Base-by-base conservation (phyloP, 2,329 filamentous ascomycete species). In the Monilinia fructicola region DNA sequence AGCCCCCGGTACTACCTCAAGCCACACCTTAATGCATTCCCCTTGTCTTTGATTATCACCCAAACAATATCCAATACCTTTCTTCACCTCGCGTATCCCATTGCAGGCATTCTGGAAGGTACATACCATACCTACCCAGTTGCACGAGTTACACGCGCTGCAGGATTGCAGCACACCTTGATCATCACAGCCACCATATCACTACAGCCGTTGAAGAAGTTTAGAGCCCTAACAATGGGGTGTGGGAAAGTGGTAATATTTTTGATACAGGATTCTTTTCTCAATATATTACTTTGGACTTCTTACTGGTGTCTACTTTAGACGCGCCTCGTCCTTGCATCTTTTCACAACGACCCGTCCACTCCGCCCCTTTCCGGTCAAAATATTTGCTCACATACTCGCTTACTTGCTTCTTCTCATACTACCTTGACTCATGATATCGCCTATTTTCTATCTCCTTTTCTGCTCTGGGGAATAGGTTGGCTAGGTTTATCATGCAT, bases 1-100 rank as follows among this genome's bases (percentile, higher is more conserved):
- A 28, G 48, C 31, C 44, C 44, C 4, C 28, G 18, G 26, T 50
- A 12, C 44, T 50, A 50, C 58, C 44, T 60, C n/a, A 14, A 50
- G n/a, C 44, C 44, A 50, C 58, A 60, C 44, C 58, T 60, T 12
- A 60, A 60, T 60, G 58, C 58, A 60, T 23, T 38, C 26, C 21
- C 58, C 58, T 21, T 50, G 44, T 50, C 28, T 18, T 38, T 23
- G 35, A 10, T 60, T 21, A 26, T 2, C 44, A 50, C n/a, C 58
- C 28, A 46, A 60, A 60, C 21, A 0, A n/a, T 58, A 26, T 44
- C 21, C 28, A 58, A 18, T 40, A 23, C 55, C 12, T 10, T 35
- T 50, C 44, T 60, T 59, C 18, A 48, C 56, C 14, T 60, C 42
- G 44, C 44, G n/a, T 60, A 23, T 31, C 12, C 44, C 28, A 46